Base-by-base conservation (phyloP, 192 early-diverging fungal genomes). In the Obelidium mucronatum region DNA sequence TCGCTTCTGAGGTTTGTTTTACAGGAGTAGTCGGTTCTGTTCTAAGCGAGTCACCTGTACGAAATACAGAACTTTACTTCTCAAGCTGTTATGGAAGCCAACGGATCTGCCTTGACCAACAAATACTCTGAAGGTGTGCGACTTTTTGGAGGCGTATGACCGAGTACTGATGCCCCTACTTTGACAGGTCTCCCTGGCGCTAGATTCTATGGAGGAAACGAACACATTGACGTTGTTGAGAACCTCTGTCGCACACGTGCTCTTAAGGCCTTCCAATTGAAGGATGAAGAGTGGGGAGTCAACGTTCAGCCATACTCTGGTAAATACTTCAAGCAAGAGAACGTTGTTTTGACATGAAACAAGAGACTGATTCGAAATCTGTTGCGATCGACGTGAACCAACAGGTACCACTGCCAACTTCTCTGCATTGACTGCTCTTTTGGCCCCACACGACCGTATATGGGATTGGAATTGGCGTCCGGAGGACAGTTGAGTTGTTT, bases 21-120 rank as follows among this genome's bases (percentile, higher is more conserved):
- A n/a, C n/a, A n/a, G n/a, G n/a, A n/a, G n/a, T 64, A 8, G 8
- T n/a, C n/a, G n/a, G n/a, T n/a, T 76, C 31, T 37, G 74, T 70
- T 34, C 22, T n/a, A 13, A 39, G 42, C 37, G 19, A 22, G 59
- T 61, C 73, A 36, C 34, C 33, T 34, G 11, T 40, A 31, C n/a
- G n/a, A n/a, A n/a, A n/a, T n/a, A n/a, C 83, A 94, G 95, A 99
- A 99, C 92, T 98, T 99, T 81, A 99, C 98, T 72, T 98, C 96
- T 51, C 94, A 97, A 86, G 96, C 98, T 48, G 97, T 96, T 63
- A 98, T 99, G 93, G 98, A 99, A 87, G 98, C 98, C 64, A 99
- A 99, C 81, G 98, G 97, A 42, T 96, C 97, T 34, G 91, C 96
- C 22, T 89, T 99, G 83, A 99, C 98, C 82, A 99, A 99, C 94